These are phyloP conservation scores for Hortiboletus campestris DNA, from an alignment of 768 basidiomycete genomes.

Conservation along the genomic window DNA sequence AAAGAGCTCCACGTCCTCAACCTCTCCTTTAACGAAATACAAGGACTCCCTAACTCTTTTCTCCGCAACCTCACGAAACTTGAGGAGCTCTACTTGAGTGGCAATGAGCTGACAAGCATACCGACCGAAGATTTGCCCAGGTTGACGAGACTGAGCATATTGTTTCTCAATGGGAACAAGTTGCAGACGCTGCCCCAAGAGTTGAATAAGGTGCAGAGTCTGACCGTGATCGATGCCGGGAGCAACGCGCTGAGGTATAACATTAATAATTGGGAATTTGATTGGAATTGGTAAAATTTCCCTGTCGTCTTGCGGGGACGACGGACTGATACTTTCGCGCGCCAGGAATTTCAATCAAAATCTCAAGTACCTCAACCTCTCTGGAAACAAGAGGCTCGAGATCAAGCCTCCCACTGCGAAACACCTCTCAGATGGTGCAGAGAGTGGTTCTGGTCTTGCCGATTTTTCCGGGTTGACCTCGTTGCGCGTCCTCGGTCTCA, in stretches of 20 bases:
- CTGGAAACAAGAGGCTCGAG: constrained; percentile 94
- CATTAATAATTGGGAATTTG: constrained; percentile 97
- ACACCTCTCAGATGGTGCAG: constrained; percentile 23
- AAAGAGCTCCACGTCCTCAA: constrained; percentile 81
- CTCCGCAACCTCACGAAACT: constrained; percentile 68
- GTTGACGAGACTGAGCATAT: constrained; percentile 61
- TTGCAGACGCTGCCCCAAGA: constrained; percentile 91
- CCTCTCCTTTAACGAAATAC: constrained; percentile 91
- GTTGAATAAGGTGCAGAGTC: constrained; percentile 73
- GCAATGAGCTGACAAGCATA: constrained; percentile 88
- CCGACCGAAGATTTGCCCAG: constrained; percentile 85
- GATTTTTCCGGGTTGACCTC: constrained; percentile 87
- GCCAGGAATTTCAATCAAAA: constrained; percentile 94
- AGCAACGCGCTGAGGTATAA: constrained; percentile 95
- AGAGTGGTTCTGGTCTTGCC: constrained; percentile 46
- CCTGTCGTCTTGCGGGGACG: not conserved
- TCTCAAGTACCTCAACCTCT: constrained; percentile 91
- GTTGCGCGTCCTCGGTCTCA: constrained; percentile 89
- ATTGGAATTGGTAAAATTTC: constrained; percentile 90
- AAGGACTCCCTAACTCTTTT: constrained; percentile 78
- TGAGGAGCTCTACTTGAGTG: constrained; percentile 88
- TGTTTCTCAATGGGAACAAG: constrained; percentile 93
- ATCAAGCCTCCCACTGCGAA: constrained; percentile 66
- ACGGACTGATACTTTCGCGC: not conserved
- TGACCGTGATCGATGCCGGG: constrained; percentile 87